Conservation (phyloP, 805 yeast species). For the Kregervanrija delftensis region DNA sequence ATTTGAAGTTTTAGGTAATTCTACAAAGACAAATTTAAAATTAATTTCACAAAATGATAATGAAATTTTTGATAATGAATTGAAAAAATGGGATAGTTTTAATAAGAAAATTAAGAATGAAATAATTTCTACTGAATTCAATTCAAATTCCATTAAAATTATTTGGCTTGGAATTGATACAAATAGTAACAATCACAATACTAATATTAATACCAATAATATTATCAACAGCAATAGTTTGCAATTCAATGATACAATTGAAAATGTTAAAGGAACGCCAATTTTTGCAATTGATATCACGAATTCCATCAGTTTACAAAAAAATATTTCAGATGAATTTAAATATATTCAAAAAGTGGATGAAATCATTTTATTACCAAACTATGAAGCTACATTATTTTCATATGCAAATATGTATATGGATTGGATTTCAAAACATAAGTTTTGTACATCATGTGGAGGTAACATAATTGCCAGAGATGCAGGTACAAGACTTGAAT, state of each 20-base stretch:
- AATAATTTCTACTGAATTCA: too few relatives aligned
- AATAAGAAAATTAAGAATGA: conserved; percentile 16
- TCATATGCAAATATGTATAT: conserved; percentile 80
- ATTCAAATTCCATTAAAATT: too few relatives aligned
- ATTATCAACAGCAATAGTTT: too few relatives aligned
- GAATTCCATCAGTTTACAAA: conserved; percentile 12
- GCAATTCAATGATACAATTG: conserved; percentile 6
- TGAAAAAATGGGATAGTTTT: conserved; percentile 6
- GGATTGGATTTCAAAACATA: conserved; percentile 75
- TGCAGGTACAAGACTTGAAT: conserved; percentile 57
- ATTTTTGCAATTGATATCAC: conserved; percentile 57
- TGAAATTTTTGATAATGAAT: background rate
- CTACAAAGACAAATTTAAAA: background rate
- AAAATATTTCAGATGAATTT: background rate
- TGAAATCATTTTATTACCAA: conserved; percentile 19
- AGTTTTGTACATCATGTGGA: conserved; percentile 87
- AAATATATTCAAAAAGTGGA: conserved; percentile 6
- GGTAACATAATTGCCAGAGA: conserved; percentile 50
- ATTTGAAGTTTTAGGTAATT: background rate
- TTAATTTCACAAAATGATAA: background rate
- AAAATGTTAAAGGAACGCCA: conserved; percentile 54
- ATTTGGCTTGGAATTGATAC: too few relatives aligned
- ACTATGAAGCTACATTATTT: conserved; percentile 54
- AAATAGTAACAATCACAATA: too few relatives aligned
- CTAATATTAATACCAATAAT: too few relatives aligned